Conservation (phyloP, 768 basidiomycete genomes). For the Podaxis sp. region DNA sequence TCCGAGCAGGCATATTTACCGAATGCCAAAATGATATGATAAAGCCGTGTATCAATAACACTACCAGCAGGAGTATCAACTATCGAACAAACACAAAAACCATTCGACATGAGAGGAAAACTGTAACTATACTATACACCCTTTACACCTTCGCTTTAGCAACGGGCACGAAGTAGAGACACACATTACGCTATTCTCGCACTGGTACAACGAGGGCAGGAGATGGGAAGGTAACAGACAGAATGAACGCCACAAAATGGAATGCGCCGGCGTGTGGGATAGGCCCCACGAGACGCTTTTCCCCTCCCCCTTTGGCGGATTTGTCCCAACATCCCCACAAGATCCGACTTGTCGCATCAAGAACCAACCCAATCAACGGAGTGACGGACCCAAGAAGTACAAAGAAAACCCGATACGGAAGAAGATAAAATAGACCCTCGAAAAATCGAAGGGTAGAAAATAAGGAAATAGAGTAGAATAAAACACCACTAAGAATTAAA, state of each 20-base stretch:
- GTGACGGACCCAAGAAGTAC: background rate
- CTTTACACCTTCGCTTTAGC: background rate
- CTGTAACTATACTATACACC: conserved; percentile 5
- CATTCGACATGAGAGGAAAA: background rate
- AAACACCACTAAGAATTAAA: conserved; percentile 5
- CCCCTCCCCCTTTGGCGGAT: background rate
- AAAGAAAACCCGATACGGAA: background rate
- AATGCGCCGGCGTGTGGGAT: background rate
- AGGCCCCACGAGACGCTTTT: background rate
- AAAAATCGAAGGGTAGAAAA: background rate
- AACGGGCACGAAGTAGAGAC: background rate
- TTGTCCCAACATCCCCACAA: background rate
- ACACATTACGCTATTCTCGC: background rate
- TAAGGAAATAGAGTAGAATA: conserved; percentile 1
- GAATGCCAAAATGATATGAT: too few relatives aligned
- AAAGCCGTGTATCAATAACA: background rate
- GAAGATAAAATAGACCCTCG: background rate
- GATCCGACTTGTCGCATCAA: background rate
- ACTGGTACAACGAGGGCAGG: background rate
- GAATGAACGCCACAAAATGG: background rate
- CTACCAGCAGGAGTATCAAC: background rate
- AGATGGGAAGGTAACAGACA: background rate
- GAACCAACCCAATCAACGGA: background rate
- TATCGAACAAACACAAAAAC: background rate
- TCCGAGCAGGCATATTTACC: too few relatives aligned